Base-by-base conservation (phyloP, 2,329 filamentous ascomycete species). In the Aspergillus flavus region DNA sequence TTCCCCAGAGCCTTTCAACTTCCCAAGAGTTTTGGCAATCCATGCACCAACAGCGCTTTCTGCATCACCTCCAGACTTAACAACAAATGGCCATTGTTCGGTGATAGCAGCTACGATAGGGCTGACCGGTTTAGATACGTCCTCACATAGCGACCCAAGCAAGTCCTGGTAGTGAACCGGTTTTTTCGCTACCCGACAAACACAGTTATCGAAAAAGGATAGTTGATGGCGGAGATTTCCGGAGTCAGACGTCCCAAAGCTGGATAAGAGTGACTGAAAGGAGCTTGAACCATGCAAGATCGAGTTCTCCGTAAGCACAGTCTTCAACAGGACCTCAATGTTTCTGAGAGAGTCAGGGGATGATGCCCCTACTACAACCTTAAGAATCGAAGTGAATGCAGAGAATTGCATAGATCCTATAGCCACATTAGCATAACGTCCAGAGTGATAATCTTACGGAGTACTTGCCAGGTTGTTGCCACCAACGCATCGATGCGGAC, bases 401-500 rank as follows among this genome's bases (percentile, higher is more conserved):
- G 79, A 78, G 61, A 76, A 75, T 67, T 80, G 76, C 68, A 83
- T 76, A 14, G 76, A 74, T 14, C 75, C 74, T 64, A 59, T 19
- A 61, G 5, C 30, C 23, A 53, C 12, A 54, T 71, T 58, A 68
- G 58, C 41, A 30, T 28, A n/a, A 39, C 19, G 4, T 14, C 14
- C 28, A 30, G 16, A 14, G 12, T 4, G 36, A 4, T 12, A 16
- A n/a, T 43, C 52, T 63, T 16, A 6, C 5, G 19, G 58, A 32
- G 32, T 62, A 65, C 76, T 69, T 74, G 80, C 84, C 86, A 64
- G 85, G 82, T 72, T 91, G 94, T 66, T 91, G 85, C 81, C 95
- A 97, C 94, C 94, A 98, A 66, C 91, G 88, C 89, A 97, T 95
- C 6, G 89, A 89, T 0, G 91, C 88, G 3, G 93, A 96, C 70